Evolutionary conservation across 768 basidiomycete species (phyloP).

Genomic region (Podaxis mareebaensis): DNA sequence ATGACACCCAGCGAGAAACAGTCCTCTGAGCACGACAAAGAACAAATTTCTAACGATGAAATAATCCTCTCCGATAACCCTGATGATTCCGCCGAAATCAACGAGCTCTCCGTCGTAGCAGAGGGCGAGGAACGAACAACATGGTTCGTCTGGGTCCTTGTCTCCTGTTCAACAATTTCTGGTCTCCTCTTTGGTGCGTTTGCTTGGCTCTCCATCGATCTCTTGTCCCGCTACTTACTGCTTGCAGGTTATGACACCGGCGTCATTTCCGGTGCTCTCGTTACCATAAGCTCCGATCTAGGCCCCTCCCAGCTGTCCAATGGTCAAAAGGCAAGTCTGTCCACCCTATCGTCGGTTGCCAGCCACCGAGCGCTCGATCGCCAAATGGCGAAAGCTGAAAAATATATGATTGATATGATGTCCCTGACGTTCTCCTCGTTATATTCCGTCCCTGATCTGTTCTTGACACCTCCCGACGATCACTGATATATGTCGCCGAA

Average conservation of each 20-base stretch:
- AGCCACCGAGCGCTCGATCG: neutral
- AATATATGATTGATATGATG: neutral
- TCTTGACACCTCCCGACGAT: neutral
- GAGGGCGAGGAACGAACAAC: conserved; percentile 70
- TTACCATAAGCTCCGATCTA: conserved; percentile 68
- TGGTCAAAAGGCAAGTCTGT: conserved; percentile 55
- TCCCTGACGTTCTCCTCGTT: neutral
- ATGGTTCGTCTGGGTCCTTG: conserved; percentile 78
- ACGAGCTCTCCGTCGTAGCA: conserved; percentile 57
- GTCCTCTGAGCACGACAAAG: conserved; percentile 12
- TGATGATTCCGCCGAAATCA: conserved; percentile 51
- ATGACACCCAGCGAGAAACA: conserved; percentile 9
- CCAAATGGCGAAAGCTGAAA: neutral
- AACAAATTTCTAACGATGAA: neutral
- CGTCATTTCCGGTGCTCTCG: conserved; percentile 79
- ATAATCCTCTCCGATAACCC: neutral
- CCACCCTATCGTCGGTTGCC: neutral
- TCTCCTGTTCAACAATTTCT: conserved; percentile 72
- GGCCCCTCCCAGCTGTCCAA: conserved; percentile 57
- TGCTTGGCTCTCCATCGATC: neutral
- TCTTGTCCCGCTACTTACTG: neutral
- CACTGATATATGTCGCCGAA: neutral
- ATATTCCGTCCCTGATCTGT: no score
- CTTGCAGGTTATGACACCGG: conserved; percentile 76
- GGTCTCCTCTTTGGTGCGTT: conserved; percentile 72